Base-by-base conservation (phyloP, 306 rosid species). In the Castanea crenata region DNA sequence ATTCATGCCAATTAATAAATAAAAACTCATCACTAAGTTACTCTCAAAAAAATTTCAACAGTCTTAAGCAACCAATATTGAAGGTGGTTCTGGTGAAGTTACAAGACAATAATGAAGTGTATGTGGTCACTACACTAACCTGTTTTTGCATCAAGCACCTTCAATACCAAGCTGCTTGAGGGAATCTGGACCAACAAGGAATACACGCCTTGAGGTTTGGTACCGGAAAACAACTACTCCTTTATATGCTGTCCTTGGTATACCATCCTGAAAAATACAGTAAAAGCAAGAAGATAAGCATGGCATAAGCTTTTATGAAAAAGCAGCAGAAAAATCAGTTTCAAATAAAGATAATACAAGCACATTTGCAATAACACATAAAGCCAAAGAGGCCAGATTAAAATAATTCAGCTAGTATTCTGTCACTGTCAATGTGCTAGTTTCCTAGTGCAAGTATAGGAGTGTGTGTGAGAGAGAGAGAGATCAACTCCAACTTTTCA, bases 211-310 rank as follows among this genome's bases (percentile, higher is more conserved):
- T 23, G 87, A 62, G 55, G 84, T 82, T 77, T 88, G 87, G 86
- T 87, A 82, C 74, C 98, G 89, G 89, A 95, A 92, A 89, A 90
- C 95, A 12, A 95, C 98, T 71, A 95, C 87, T 72, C 98, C 97
- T 87, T 91, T 95, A 76, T 92, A 92, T 18, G 99, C 93, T 20
- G 99, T 83, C 87, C 99, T 90, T 41, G 99, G 99, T 78, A 95
- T 84, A 71, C 98, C 98, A 82, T 95, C 99, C 99, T 95, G 86
- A 51, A 81, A 85, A 80, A 77, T 71, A 1, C 10, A 76, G 76
- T 65, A 56, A 69, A 83, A 27, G 25, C 73, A 83, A 20, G 38
- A 35, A 55, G 18, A 56, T 16, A 32, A 29, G 31, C 23, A 49
- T 3, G 35, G 51, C 38, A 6, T 4, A 13, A 9, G 35, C 38